Evolutionary conservation across 164 flowering plant genomes (phyloP).

Genomic region (Magnolia officinalis): DNA sequence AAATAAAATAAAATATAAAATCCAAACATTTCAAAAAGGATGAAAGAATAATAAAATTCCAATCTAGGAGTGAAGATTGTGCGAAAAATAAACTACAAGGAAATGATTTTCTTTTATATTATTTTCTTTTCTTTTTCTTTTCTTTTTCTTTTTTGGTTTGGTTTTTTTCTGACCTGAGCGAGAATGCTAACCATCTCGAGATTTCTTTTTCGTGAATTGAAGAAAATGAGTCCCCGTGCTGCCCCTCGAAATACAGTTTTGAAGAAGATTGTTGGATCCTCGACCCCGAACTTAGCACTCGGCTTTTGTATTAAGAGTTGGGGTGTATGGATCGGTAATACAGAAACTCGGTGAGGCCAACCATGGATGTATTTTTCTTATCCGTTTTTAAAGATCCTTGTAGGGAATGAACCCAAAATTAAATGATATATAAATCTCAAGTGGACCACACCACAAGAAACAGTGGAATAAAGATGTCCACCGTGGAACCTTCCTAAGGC

Average conservation of each 20-base stretch:
- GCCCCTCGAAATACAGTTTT: too few species aligned
- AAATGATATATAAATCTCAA: too few species aligned
- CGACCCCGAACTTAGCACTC: neutral
- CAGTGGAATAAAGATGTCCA: too few species aligned
- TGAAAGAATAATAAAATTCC: neutral
- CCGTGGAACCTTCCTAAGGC: too few species aligned
- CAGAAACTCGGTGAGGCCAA: too few species aligned
- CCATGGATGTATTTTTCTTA: too few species aligned
- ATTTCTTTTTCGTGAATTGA: neutral
- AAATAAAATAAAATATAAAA: neutral
- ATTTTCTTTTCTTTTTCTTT: neutral
- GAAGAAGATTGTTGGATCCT: neutral
- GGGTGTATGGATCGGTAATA: too few species aligned
- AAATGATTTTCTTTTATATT: neutral
- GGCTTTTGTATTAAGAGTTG: neutral
- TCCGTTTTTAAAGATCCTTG: too few species aligned
- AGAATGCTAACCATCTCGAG: constrained; percentile 56
- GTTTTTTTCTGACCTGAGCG: constrained; percentile 40
- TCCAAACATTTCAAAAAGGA: neutral
- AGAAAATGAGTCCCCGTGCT: neutral
- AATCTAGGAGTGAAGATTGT: neutral
- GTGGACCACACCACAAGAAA: too few species aligned
- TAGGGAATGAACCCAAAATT: too few species aligned
- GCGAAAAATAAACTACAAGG: neutral
- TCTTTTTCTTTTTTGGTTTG: neutral